phyloP scores from a whole-genome alignment of 441 rosid genomes.

The Arabidopsis hybrid region DNA sequence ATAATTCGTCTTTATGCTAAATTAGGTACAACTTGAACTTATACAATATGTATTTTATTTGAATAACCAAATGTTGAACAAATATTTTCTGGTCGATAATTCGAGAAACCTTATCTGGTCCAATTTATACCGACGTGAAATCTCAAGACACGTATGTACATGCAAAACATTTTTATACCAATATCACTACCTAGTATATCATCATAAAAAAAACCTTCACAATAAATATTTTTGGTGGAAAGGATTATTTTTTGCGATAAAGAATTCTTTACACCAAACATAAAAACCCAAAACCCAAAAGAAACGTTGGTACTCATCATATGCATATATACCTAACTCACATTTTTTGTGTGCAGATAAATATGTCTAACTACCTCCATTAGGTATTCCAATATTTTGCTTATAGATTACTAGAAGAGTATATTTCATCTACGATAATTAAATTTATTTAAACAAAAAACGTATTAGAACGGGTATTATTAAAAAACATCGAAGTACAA shows the following conservation, averaged over 20 bases:
- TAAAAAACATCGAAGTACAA: too few species aligned
- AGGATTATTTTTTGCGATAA: not conserved
- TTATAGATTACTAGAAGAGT: not conserved
- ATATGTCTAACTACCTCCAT: not conserved
- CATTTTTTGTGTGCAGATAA: not conserved
- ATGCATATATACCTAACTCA: not conserved
- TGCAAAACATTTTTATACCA: not conserved
- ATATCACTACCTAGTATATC: too few species aligned
- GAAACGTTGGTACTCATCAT: not conserved
- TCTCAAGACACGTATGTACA: not conserved
- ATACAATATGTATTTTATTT: not conserved
- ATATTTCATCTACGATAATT: too few species aligned
- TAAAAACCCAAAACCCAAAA: not conserved
- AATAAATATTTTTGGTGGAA: not conserved
- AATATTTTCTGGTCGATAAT: not conserved
- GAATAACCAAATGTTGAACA: not conserved
- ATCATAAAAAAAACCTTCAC: not conserved
- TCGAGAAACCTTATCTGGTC: not conserved
- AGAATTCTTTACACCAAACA: not conserved
- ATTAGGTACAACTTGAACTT: not conserved
- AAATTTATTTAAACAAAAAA: too few species aligned
- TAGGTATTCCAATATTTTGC: not conserved
- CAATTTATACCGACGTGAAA: not conserved
- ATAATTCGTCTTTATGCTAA: not conserved
- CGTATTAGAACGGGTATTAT: too few species aligned